Evolutionary conservation across 2,329 filamentous ascomycete genomes (phyloP).

Genomic region (Zymoseptoria tritici): DNA sequence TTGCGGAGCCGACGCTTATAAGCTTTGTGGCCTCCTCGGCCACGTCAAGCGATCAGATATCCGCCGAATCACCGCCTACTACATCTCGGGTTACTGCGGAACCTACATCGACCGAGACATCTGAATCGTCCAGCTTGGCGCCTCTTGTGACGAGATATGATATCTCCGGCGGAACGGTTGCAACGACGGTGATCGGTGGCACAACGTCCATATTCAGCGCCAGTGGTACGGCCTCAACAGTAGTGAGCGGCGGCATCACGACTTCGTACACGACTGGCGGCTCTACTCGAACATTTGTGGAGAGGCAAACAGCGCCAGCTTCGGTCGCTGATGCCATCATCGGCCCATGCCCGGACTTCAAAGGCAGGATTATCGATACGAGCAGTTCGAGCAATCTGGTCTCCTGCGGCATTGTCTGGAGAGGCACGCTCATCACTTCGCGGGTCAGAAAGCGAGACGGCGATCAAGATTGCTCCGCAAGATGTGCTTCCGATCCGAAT

Average conservation of each 20-base stretch:
- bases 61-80: background rate
- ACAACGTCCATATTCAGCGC: background rate
- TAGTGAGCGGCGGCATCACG: background rate
- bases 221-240: background rate
- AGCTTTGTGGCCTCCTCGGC: background rate
- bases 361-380: background rate
- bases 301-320: background rate
- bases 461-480: background rate
- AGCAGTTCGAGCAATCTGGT: background rate
- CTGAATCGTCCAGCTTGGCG: background rate
- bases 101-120: background rate
- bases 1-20: background rate
- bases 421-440: background rate
- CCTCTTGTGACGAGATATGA: background rate
- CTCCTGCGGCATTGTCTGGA: conserved; percentile 1
- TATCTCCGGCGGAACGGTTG: background rate
- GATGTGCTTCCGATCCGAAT: background rate
- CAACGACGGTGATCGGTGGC: background rate
- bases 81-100: background rate
- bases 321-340: conserved; percentile 1
- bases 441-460: background rate
- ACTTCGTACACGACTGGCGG: conserved; percentile 1
- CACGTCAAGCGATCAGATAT: background rate
- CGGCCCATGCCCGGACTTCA: conserved; percentile 1
- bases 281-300: background rate